These are phyloP conservation scores for Beta corolliflora DNA, from an alignment of 179 eudicot genomes.

Conservation along the genomic window DNA sequence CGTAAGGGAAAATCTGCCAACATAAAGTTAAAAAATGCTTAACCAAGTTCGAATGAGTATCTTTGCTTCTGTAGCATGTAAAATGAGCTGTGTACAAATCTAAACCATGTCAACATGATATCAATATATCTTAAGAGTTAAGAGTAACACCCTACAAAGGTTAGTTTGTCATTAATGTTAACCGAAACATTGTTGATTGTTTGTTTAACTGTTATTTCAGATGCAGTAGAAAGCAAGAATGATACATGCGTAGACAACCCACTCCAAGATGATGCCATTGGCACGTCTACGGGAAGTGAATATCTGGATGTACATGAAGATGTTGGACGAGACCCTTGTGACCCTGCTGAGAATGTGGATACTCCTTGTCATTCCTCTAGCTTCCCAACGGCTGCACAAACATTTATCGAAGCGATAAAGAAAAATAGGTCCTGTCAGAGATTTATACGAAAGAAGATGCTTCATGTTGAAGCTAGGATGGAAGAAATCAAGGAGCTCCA, in stretches of 20 bases:
- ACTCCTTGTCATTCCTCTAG: conserved; percentile 33
- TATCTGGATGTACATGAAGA: conserved; percentile 34
- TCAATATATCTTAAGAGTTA: not conserved
- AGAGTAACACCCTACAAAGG: not conserved
- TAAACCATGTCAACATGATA: not conserved
- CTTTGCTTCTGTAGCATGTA: not conserved
- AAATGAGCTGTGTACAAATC: not conserved
- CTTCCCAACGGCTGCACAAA: conserved; percentile 65
- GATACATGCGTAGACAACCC: conserved; percentile 26
- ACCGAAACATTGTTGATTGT: not conserved
- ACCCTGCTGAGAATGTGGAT: conserved; percentile 32
- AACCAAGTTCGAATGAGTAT: not conserved
- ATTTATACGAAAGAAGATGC: conserved; percentile 63
- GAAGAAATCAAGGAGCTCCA: conserved; percentile 61
- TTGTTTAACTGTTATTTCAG: conserved; percentile 1
- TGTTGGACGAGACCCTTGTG: conserved; percentile 40
- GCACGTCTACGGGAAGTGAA: conserved; percentile 44
- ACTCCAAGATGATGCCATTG: conserved; percentile 41
- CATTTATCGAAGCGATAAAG: conserved; percentile 80
- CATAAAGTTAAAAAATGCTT: too few relatives aligned
- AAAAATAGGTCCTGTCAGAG: conserved; percentile 86
- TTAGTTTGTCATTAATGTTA: not conserved
- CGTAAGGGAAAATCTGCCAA: not conserved
- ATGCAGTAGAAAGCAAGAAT: conserved; percentile 23
- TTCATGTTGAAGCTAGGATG: conserved; percentile 64